Conservation (phyloP, 257 asterid genomes). For the Orobanche coerulescens region DNA sequence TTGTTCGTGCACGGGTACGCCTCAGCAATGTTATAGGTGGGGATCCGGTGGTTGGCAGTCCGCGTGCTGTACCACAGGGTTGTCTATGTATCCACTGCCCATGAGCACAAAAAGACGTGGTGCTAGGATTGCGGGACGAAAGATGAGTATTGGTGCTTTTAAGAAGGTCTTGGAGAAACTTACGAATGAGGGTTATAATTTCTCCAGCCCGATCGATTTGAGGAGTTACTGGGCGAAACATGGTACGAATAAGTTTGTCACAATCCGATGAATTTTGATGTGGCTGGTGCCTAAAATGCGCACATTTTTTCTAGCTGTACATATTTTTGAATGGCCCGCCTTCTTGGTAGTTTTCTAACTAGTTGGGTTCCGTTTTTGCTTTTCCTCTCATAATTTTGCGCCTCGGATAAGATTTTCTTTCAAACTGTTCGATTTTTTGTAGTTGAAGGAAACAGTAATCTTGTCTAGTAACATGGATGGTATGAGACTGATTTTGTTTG, state of each 20-base stretch:
- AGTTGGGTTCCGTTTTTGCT: slow-evolving; percentile 19
- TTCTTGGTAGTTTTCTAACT: slow-evolving; percentile 43
- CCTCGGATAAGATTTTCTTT: slow-evolving; percentile 21
- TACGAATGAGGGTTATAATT: slow-evolving; percentile 58
- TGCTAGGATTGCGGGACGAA: slow-evolving; percentile 81
- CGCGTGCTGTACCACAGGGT: slow-evolving; percentile 71
- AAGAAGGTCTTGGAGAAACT: slow-evolving; percentile 81
- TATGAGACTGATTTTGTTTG: not conserved
- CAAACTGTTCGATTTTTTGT: slow-evolving; percentile 33
- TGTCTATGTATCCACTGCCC: slow-evolving; percentile 72
- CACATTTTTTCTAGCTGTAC: slow-evolving; percentile 42
- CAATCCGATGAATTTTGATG: slow-evolving; percentile 49
- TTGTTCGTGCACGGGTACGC: slow-evolving; percentile 80
- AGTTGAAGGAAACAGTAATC: slow-evolving; percentile 28
- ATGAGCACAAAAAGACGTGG: slow-evolving; percentile 78
- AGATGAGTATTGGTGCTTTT: slow-evolving; percentile 92
- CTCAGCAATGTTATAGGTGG: slow-evolving; percentile 89
- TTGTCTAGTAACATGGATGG: slow-evolving; percentile 26
- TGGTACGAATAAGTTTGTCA: slow-evolving; percentile 89
- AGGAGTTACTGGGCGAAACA: slow-evolving; percentile 88
- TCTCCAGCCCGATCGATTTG: slow-evolving; percentile 68
- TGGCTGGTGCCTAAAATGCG: slow-evolving; percentile 21
- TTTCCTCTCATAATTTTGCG: slow-evolving; percentile 13
- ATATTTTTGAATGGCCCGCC: slow-evolving; percentile 28
- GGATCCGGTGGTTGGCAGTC: slow-evolving; percentile 98